Conservation (phyloP, 495 filamentous ascomycete species). For the Diplogelasinospora grovesii region DNA sequence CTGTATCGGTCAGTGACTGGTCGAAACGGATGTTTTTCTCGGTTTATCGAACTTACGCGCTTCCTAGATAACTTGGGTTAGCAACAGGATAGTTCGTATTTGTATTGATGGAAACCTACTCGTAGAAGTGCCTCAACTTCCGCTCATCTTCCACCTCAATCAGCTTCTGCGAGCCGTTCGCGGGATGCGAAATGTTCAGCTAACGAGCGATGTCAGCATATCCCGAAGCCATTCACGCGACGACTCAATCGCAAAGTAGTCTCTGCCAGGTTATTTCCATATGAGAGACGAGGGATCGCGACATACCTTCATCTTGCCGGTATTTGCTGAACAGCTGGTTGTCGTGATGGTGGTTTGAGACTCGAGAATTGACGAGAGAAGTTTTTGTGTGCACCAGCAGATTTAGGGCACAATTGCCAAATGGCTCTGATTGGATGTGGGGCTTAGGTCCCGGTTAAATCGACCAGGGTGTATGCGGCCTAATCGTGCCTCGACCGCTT, state of each 20-base stretch:
- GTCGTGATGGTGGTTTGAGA: slow-evolving; percentile 22
- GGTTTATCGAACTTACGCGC: slow-evolving; percentile 28
- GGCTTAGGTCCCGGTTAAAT: background rate
- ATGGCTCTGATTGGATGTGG: slow-evolving; percentile 15
- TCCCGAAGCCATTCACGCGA: too few species aligned
- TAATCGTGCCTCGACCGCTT: too few species aligned
- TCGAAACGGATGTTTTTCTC: slow-evolving; percentile 2
- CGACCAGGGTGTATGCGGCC: too few species aligned
- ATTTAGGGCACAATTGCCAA: slow-evolving; percentile 26
- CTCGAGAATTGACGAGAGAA: slow-evolving; percentile 20
- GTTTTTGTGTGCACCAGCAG: slow-evolving; percentile 29
- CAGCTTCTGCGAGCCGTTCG: slow-evolving; percentile 98
- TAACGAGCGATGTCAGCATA: slow-evolving; percentile 29
- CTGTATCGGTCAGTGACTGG: slow-evolving; percentile 37
- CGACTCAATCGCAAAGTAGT: too few species aligned
- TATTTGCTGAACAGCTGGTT: slow-evolving; percentile 27
- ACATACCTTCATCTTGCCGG: slow-evolving; percentile 35
- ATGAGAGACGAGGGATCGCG: too few species aligned
- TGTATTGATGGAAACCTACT: slow-evolving; percentile 37
- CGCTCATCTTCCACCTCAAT: slow-evolving; percentile 98
- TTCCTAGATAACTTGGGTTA: slow-evolving; percentile 21
- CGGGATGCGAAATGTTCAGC: slow-evolving; percentile 97
- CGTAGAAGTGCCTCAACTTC: slow-evolving; percentile 54
- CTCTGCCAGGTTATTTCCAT: too few species aligned
- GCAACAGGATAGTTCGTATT: too few species aligned